These are phyloP conservation scores for Setaria viridis DNA, from an alignment of 202 grass and related monocot species.

Conservation along the genomic window DNA sequence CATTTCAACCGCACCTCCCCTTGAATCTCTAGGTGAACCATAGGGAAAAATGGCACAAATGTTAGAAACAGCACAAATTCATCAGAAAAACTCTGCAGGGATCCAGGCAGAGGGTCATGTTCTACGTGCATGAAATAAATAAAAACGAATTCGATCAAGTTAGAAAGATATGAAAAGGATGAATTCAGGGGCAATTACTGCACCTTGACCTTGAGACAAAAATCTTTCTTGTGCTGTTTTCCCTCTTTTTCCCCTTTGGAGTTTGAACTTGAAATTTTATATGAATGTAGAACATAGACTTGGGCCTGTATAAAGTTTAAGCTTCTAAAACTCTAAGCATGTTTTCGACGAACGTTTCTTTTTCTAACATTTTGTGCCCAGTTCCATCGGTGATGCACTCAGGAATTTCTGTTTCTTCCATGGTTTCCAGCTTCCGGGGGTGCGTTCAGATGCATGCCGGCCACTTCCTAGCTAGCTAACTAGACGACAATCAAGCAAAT, in stretches of 20 bases:
- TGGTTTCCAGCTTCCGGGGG: slow-evolving; percentile 3
- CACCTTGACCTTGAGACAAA: too few species aligned
- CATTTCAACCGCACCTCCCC: not conserved
- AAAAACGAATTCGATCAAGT: too few species aligned
- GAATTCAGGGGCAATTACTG: too few species aligned
- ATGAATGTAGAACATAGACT: not conserved
- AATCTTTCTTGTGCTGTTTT: too few species aligned
- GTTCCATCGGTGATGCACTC: too few species aligned
- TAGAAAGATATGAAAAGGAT: too few species aligned
- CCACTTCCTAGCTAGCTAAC: not conserved
- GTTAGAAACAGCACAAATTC: too few species aligned
- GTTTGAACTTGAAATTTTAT: not conserved
- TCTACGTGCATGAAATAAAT: too few species aligned
- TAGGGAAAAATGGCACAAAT: too few species aligned
- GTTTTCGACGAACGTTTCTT: not conserved
- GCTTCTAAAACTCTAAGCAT: too few species aligned
- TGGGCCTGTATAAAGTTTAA: not conserved
- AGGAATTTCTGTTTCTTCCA: not conserved
- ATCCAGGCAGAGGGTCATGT: too few species aligned
- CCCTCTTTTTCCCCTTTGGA: not conserved
- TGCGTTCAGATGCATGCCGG: not conserved
- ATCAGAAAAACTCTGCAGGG: too few species aligned
- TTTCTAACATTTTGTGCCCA: not conserved
- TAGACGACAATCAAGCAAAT: not conserved
- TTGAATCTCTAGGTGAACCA: not conserved